Evolutionary conservation across 2,329 filamentous ascomycete genomes (phyloP).

Genomic region (Ascochyta pisi): DNA sequence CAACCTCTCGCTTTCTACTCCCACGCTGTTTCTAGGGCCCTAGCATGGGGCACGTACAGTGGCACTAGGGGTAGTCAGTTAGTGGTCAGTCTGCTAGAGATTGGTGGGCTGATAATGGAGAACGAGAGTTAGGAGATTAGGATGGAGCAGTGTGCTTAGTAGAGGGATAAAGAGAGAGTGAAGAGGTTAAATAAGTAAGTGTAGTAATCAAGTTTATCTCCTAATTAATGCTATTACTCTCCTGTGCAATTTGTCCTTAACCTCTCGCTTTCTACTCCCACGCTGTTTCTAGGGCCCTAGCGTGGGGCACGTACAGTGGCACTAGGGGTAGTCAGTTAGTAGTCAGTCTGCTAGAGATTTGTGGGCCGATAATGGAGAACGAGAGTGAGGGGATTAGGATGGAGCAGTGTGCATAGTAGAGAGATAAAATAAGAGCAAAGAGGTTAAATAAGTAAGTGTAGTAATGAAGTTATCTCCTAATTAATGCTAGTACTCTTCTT

Average conservation of each 20-base stretch:
- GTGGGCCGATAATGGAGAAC: conserved; percentile 35
- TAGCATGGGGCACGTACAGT: conserved; percentile 42
- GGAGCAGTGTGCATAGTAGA: conserved; percentile 44
- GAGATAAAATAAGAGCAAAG: conserved; percentile 35
- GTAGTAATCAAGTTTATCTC: too few relatives aligned
- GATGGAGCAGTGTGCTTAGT: conserved; percentile 42
- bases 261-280: neutral
- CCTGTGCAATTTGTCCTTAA: too few relatives aligned
- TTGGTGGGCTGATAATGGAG: conserved; percentile 37
- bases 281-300: conserved; percentile 24
- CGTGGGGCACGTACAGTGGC: conserved; percentile 41
- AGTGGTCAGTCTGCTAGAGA: conserved; percentile 29
- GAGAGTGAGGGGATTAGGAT: conserved; percentile 36
- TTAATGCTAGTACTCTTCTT: too few relatives aligned
- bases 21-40: conserved; percentile 25
- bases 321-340: conserved; percentile 25
- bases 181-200: conserved; percentile 41
- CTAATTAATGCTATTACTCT: too few relatives aligned
- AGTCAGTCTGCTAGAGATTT: conserved; percentile 30
- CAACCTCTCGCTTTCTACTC: too few relatives aligned
- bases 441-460: conserved; percentile 40
- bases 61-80: conserved; percentile 22
- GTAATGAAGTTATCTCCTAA: too few relatives aligned
- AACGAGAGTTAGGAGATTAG: conserved; percentile 33
- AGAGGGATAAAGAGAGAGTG: conserved; percentile 40